These are phyloP conservation scores for Clavispora carvajalis DNA, from an alignment of 805 yeast species.

Conservation along the genomic window DNA sequence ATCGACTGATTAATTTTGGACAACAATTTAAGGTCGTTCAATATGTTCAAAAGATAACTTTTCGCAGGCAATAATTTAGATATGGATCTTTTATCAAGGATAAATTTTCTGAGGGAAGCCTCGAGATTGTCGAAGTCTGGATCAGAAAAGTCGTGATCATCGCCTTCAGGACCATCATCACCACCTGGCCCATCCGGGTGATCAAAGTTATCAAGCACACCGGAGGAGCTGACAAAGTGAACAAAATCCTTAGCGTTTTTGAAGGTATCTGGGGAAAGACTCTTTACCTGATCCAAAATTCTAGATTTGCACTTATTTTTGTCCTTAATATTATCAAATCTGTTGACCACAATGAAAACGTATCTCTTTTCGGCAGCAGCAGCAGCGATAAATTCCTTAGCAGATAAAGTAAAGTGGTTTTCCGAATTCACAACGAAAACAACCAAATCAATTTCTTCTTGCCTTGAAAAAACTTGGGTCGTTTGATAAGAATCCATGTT, in stretches of 20 bases:
- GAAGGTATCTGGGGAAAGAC: slow-evolving; percentile 83
- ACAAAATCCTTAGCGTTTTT: slow-evolving; percentile 87
- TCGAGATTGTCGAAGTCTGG: slow-evolving; percentile 83
- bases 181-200: slow-evolving; percentile 31
- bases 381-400: slow-evolving; percentile 84
- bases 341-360: slow-evolving; percentile 90
- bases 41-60: slow-evolving; percentile 68
- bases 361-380: slow-evolving; percentile 90
- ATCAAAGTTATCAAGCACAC: slow-evolving; percentile 34
- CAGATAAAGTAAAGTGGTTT: slow-evolving; percentile 90
- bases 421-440: slow-evolving; percentile 96
- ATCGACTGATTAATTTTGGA: slow-evolving; percentile 59
- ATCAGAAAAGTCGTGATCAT: slow-evolving; percentile 27
- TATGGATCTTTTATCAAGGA: slow-evolving; percentile 80
- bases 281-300: slow-evolving; percentile 80
- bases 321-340: slow-evolving; percentile 81
- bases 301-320: slow-evolving; percentile 71
- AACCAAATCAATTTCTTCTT: slow-evolving; percentile 94
- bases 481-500: slow-evolving; percentile 92
- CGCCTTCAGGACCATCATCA: slow-evolving; percentile 21
- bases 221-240: slow-evolving; percentile 77
- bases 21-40: slow-evolving; percentile 57
- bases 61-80: slow-evolving; percentile 92
- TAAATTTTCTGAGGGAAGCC: slow-evolving; percentile 76
- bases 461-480: slow-evolving; percentile 89